phyloP scores from a whole-genome alignment of 78 protist genomes.

The Dictyostelium firmibasis region DNA sequence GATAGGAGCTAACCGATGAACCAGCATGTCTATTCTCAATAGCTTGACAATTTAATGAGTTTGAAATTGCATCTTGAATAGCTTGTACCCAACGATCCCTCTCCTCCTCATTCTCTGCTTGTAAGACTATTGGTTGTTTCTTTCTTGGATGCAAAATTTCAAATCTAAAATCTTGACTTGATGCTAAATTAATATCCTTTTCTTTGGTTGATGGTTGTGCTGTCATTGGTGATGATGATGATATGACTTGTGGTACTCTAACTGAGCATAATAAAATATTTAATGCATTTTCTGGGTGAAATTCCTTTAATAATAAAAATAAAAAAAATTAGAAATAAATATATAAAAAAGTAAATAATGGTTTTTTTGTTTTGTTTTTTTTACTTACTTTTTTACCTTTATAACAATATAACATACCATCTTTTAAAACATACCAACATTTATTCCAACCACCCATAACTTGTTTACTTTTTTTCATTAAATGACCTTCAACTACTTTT shows the following conservation, averaged over 20 bases:
- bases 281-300: conserved; percentile 75
- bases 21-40: not conserved
- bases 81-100: conserved; percentile 73
- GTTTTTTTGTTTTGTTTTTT: not conserved
- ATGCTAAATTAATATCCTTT: not conserved
- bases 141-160: conserved; percentile 75
- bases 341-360: not conserved
- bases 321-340: not conserved
- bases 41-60: conserved; percentile 49
- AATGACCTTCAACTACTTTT: conserved; percentile 76
- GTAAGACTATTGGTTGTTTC: conserved; percentile 73
- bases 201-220: not conserved
- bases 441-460: conserved; percentile 84
- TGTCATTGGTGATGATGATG: not conserved
- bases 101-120: conserved; percentile 77
- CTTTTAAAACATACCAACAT: conserved; percentile 78
- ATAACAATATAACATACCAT: conserved; percentile 78
- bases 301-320: not conserved
- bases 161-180: conserved; percentile 44
- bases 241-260: conserved; percentile 37
- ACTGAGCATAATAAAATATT: conserved; percentile 73
- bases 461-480: conserved; percentile 71
- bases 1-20: not conserved
- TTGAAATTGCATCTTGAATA: conserved; percentile 77
- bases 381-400: conserved; percentile 59